A percentile compares a stretch with the other conserved stretches of the same genome.
phyloP scores from a whole-genome alignment of 148 eudicot genomes.

The Beta vulgaris region DNA sequence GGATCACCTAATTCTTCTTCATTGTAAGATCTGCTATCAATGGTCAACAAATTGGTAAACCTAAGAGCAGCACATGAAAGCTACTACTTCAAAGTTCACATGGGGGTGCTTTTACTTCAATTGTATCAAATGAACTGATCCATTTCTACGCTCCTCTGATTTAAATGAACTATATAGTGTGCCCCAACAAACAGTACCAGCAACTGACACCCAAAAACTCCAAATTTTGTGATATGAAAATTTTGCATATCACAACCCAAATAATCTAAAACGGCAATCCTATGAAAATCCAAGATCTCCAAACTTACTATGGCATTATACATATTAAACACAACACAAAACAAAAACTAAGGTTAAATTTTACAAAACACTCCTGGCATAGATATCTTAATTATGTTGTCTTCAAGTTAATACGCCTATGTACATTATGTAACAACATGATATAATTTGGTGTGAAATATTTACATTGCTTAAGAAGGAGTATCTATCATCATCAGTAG shows the following conservation, averaged over 20 bases:
- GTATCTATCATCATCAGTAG: neutral
- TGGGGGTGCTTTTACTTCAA: slow-evolving; percentile 19
- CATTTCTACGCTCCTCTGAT: slow-evolving; percentile 11
- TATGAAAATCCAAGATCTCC: neutral
- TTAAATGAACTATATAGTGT: slow-evolving; percentile 6
- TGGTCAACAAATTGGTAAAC: slow-evolving; percentile 11
- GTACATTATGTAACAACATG: neutral
- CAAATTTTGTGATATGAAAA: neutral
- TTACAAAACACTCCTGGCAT: neutral
- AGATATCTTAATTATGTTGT: too few species aligned
- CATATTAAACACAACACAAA: neutral
- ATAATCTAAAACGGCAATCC: neutral
- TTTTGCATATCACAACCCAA: neutral
- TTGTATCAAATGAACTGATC: neutral
- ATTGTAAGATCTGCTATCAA: neutral
- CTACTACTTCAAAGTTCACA: slow-evolving; percentile 29
- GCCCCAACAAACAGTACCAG: too few species aligned
- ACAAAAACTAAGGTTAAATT: neutral
- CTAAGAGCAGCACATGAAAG: slow-evolving; percentile 23
- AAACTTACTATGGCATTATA: neutral
- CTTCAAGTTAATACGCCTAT: too few species aligned
- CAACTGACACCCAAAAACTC: neutral
- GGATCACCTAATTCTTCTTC: neutral
- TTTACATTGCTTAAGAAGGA: neutral
- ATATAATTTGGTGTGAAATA: neutral